Base-by-base conservation (phyloP, 352 stramenopile genomes). In the Phytopythium delawarense region DNA sequence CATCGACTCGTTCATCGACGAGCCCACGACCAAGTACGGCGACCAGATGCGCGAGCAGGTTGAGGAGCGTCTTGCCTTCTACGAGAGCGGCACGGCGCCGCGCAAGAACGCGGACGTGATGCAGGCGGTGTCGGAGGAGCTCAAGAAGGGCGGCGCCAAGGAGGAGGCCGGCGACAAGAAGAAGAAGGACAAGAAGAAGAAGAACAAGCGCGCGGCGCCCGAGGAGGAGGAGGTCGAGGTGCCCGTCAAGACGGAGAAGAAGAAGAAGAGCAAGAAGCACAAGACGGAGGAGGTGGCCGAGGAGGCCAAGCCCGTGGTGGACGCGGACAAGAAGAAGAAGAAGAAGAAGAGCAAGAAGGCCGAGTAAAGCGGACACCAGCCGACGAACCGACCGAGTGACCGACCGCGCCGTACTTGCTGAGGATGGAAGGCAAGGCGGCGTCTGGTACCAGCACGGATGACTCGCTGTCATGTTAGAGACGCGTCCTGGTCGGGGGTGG, bases 41-140 rank as follows among this genome's bases (percentile, higher is more conserved):
- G 94, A 99, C 74, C 97, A 99, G 88, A 97, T 99, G 70, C 88
- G 96, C 55, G 96, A 99, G 67, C 97, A 99, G 84, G 98, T 99
- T 13, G 98, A 99, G 73, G 97, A 99, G 75, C 92, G 98, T 62
- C 90, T 99, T 13, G 92, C 96, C 55, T 99, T 99, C 73, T 99
- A 99, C 80, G 97, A 99, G 74, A 99, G 93, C 56, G 98, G 98
- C 53, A 93, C 94, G 23, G 94, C 97, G 25, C 98, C 97, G 35
- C 84, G 96, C 66, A 99, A 99, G 80, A 99, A 99, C 74, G 84
- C 99, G 46, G 97, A 99, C 76, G 97, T 99, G 32, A 99, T 99
- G 98, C 76, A 88, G 64, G 89, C 98, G 67, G 96, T 99, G 28
- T 94, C 90, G 61, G 78, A 89, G 20, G 76, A 98, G 71, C 79